Evolutionary conservation across 495 filamentous ascomycete genomes (phyloP).

Genomic region (Evernia prunastri): DNA sequence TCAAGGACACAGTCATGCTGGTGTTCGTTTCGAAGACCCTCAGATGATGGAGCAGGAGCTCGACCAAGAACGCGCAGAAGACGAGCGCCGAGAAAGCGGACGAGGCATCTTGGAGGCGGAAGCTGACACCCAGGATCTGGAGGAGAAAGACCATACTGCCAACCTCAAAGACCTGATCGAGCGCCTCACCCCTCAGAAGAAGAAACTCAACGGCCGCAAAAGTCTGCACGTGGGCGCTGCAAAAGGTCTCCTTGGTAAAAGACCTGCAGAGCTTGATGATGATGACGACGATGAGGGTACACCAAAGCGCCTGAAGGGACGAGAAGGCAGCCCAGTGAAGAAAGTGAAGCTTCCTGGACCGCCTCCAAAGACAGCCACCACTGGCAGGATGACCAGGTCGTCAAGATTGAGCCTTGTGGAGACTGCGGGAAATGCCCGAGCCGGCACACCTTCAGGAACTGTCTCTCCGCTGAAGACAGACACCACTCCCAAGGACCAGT

Average conservation of each 20-base stretch:
- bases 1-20: slow-evolving; percentile 35
- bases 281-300: slow-evolving; percentile 59
- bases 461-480: slow-evolving; percentile 42
- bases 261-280: slow-evolving; percentile 63
- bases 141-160: slow-evolving; percentile 53
- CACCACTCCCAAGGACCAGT: slow-evolving; percentile 45
- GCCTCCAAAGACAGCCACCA: slow-evolving; percentile 55
- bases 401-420: slow-evolving; percentile 29
- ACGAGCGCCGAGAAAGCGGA: slow-evolving; percentile 55
- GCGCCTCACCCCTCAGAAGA: slow-evolving; percentile 70
- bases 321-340: slow-evolving; percentile 70
- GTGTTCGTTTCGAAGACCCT: slow-evolving; percentile 62
- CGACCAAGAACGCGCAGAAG: slow-evolving; percentile 59
- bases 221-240: slow-evolving; percentile 72
- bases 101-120: slow-evolving; percentile 46
- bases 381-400: slow-evolving; percentile 51
- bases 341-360: slow-evolving; percentile 61
- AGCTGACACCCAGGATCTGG: slow-evolving; percentile 41
- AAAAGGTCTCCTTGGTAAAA: slow-evolving; percentile 66
- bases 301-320: slow-evolving; percentile 63
- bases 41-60: slow-evolving; percentile 60
- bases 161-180: slow-evolving; percentile 71
- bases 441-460: slow-evolving; percentile 37
- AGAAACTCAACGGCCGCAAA: slow-evolving; percentile 59
- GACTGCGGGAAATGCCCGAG: slow-evolving; percentile 22